Evolutionary conservation across 1,284 basidiomycete species (phyloP).

Genomic region (Boletus subluridellus): DNA sequence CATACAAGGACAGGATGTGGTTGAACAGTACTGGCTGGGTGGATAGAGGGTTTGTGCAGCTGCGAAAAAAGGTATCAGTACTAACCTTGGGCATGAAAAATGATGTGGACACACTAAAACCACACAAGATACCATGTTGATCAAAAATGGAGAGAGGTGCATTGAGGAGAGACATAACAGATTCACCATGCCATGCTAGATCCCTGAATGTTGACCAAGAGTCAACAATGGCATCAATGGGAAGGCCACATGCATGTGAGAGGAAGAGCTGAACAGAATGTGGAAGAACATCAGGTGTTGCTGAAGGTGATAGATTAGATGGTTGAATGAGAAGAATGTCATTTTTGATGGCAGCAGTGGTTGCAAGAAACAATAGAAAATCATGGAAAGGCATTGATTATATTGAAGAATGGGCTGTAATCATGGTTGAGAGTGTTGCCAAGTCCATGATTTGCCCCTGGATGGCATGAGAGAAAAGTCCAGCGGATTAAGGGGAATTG

Average conservation of each 20-base stretch:
- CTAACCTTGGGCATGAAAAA: no score
- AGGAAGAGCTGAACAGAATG: background rate
- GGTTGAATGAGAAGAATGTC: background rate
- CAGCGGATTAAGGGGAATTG: no score
- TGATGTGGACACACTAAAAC: no score
- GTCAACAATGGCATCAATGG: background rate
- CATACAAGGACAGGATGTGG: no score
- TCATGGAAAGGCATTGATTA: background rate
- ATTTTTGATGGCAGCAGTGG: background rate
- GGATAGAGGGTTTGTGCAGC: no score
- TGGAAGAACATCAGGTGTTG: background rate
- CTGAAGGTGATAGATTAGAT: background rate
- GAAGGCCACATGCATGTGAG: background rate
- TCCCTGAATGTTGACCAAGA: background rate
- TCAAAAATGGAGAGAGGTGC: background rate
- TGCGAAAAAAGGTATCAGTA: no score
- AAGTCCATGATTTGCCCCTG: background rate
- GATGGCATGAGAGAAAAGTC: no score
- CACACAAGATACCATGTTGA: no score
- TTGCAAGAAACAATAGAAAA: background rate
- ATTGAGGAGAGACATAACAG: background rate
- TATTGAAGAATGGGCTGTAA: background rate
- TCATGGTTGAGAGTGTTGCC: background rate
- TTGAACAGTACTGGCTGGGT: no score
- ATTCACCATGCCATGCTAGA: background rate